Evolutionary conservation across 306 rosid species (phyloP), one percentile per base, ranked within the genome.

Genomic region (Lathyrus oleraceus): DNA sequence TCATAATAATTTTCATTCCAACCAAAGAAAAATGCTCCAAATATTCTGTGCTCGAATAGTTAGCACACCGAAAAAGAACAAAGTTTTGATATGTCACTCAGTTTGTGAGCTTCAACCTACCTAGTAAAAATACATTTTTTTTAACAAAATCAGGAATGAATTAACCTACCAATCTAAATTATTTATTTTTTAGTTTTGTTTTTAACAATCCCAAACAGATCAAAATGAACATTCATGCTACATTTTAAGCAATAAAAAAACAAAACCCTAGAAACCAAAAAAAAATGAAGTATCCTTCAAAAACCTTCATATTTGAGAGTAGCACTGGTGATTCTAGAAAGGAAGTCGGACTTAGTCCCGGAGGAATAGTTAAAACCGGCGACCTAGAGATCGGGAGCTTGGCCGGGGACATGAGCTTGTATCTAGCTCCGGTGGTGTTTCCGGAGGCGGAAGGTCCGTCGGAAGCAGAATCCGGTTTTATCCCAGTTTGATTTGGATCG

Each of bases 331-430:
- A 95, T 64, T 89, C 99, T 0, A 91, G 82, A 83, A 91, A 91
- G 65, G 99, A 89, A 65, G 97, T 60, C 65, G 97, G 99, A 56
- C 97, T 91, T 23, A 91, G 87, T 15, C 92, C 97, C 0, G 96
- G 97, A 1, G 99, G 97, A 74, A 91, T 86, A 63, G 91, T 87
- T 57, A 89, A 83, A 67, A 92, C 85, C 44, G 92, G 79, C 19
- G 92, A 81, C 85, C 99, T 70, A 61, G 97, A 86, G 99, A 95
- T 91, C 89, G 99, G 99, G 19, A 94, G 99, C 84, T 87, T 91
- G 23, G 97, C 92, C 71, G 99, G 99, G 1, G 97, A 87, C 88
- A 91, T 78, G 67, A 85, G 91, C 96, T 87, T 94, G 88, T 94
- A 94, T 83, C 83, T 83, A 0, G 99, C 99, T 23, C 80, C 82